Base-by-base conservation (phyloP, 768 basidiomycete genomes). In the Suillus placidus region DNA sequence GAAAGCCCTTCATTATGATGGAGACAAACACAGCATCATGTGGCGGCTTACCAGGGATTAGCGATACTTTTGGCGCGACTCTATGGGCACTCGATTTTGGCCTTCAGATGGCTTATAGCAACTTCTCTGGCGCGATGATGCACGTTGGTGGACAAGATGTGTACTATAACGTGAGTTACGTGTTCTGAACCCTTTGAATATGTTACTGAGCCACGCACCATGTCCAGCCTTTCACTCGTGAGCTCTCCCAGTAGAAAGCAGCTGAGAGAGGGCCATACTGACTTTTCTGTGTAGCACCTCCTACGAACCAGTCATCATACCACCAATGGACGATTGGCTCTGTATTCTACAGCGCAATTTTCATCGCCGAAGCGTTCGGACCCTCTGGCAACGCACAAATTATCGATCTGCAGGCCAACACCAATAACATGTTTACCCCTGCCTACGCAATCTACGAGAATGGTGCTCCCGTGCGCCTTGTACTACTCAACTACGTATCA, bases 401-500 rank as follows among this genome's bases (percentile, higher is more conserved):
- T 16, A 71, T 79, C 30, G 82, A 83, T 69, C 68, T 83, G 30
- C 64, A 66, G 34, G 67, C 71, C 30, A 71, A 67, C 52, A 60
- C 57, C 34, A 71, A 72, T 38, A 74, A 69, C 67, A 73, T 72
- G 61, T 76, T 71, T 65, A 78, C 77, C 57, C 74, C 80, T 73
- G 43, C 83, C 1, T 87, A 86, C 70, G 90, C 84, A 9, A 83
- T 94, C 63, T 93, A 93, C 73, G 91, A 94, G 72, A 83, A 88
- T 64, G 86, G 85, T 34, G 43, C 78, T 30, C 79, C 83, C 10
- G 70, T 77, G 12, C 74, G 81, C 60, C 69, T 85, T 5, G 82
- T 78, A 13, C 70, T 85, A 30, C 77, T 87, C 79, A 87, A 87
- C 75, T 86, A 77, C 66, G 73, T 84, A 34, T 72, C 74, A 35